A percentile compares a stretch with the other conserved stretches of the same genome.
Conservation (phyloP, 2,329 filamentous ascomycete species). For the Periconia macrospinosa region DNA sequence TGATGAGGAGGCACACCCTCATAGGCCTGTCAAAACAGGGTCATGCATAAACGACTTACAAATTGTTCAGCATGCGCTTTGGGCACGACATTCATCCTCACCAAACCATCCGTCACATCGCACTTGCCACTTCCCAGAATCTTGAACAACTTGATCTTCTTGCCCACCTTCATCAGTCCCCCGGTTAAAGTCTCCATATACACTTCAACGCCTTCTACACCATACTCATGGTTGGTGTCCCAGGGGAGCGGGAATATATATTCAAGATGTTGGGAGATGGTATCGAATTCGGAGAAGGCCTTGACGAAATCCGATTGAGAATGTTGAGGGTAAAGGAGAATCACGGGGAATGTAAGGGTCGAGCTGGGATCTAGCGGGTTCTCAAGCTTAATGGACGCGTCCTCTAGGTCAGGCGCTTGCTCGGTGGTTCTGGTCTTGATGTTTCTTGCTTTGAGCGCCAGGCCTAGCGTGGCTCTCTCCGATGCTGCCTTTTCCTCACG, state of each 20-base stretch:
- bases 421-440: slow-evolving; percentile 69
- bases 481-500: slow-evolving; percentile 58
- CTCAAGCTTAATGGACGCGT: slow-evolving; percentile 71
- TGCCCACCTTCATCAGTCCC: slow-evolving; percentile 85
- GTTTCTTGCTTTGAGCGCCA: slow-evolving; percentile 66
- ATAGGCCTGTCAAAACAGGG: neutral
- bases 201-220: slow-evolving; percentile 69
- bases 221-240: slow-evolving; percentile 73
- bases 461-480: slow-evolving; percentile 56
- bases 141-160: slow-evolving; percentile 77
- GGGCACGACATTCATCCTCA: slow-evolving; percentile 82
- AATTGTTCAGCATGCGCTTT: slow-evolving; percentile 66
- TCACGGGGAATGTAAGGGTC: slow-evolving; percentile 72
- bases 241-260: slow-evolving; percentile 90
- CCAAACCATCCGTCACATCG: slow-evolving; percentile 83
- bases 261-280: slow-evolving; percentile 73
- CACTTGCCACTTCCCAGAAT: slow-evolving; percentile 75
- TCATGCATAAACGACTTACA: neutral
- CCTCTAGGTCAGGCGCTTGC: slow-evolving; percentile 83
- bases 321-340: slow-evolving; percentile 83
- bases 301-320: slow-evolving; percentile 90
- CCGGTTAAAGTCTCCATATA: slow-evolving; percentile 83
- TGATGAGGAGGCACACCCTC: neutral
- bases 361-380: slow-evolving; percentile 74
- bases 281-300: slow-evolving; percentile 76